Base-by-base conservation (phyloP, 2,329 filamentous ascomycete genomes). In the Calonectria hawksworthii region DNA sequence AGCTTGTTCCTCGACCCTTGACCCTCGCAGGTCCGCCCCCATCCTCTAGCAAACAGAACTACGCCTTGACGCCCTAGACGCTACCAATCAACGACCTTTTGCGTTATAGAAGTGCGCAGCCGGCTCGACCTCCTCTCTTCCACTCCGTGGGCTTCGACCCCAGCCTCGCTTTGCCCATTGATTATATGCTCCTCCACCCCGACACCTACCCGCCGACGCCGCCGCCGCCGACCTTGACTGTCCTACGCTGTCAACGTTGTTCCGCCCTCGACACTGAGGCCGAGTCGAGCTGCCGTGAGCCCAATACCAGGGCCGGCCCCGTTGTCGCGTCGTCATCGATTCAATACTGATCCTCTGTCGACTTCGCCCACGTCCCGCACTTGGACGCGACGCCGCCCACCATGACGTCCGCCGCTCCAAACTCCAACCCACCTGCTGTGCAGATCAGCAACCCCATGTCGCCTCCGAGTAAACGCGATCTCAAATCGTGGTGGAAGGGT, bases 401-500 rank as follows among this genome's bases (percentile, higher is more conserved):
- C 74, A 86, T 86, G 85, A 80, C 85, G 76, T 86, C 85, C 68
- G 82, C 84, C 74, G 80, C 83, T 71, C 80, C 82, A 51, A 83
- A 83, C 73, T 77, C 82, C 54, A 82, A 80, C 74, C 81, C 82
- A 74, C 80, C 82, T 51, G 72, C 80, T 28, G 75, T 80, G 61
- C 78, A 80, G 26, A 78, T 80, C 68, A 81, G 85, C 83, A 85
- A 86, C 85, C 82, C 89, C 84, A 83, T 90, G 84, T 95, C 95
- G 52, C 95, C 94, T 70, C 95, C 95, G 36, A 95, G 93, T 78
- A 98, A 94, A 87, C 93, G 95, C 84, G 96, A 98, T 84, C 89
- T 99, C 80, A 94, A 96, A 80, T 98, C 95, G 74, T 99, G 97
- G 97, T 99, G 97, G 97, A 98, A 96, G 86, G 93, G 93, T 81